phyloP scores from a whole-genome alignment of 108 stramenopile species.

The Epipyxis sp. region DNA sequence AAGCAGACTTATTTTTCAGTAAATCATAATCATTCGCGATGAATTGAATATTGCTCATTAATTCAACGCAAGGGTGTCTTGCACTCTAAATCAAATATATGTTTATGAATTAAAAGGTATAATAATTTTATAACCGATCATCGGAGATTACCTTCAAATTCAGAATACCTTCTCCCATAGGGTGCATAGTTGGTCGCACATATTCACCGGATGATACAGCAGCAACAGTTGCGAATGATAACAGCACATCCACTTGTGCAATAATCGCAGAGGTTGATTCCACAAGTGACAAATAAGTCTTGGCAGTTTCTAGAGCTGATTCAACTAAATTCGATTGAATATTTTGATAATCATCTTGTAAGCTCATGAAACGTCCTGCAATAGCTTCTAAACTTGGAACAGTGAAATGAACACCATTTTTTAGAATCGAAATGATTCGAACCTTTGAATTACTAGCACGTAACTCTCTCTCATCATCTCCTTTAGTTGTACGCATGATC shows the following conservation, averaged over 20 bases:
- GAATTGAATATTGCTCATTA: slow-evolving; percentile 75
- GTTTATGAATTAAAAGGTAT: too few relatives aligned
- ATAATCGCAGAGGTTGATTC: slow-evolving; percentile 59
- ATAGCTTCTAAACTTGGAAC: slow-evolving; percentile 63
- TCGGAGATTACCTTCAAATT: too few relatives aligned
- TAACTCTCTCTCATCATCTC: slow-evolving; percentile 38
- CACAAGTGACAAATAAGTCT: slow-evolving; percentile 75
- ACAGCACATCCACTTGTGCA: slow-evolving; percentile 75
- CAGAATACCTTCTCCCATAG: slow-evolving; percentile 49
- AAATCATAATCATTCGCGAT: slow-evolving; percentile 85
- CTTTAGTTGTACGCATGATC: neutral
- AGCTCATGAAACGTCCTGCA: slow-evolving; percentile 60
- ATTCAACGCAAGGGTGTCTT: slow-evolving; percentile 94
- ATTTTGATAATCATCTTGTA: slow-evolving; percentile 67
- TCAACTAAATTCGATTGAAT: slow-evolving; percentile 67
- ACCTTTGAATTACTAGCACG: slow-evolving; percentile 45
- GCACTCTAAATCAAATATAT: too few relatives aligned
- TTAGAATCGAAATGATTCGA: slow-evolving; percentile 68
- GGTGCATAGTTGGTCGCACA: slow-evolving; percentile 64
- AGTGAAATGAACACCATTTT: slow-evolving; percentile 93
- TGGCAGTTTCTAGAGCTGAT: slow-evolving; percentile 72
- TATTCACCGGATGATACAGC: slow-evolving; percentile 70
- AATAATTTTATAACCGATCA: too few relatives aligned
- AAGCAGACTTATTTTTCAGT: slow-evolving; percentile 63
- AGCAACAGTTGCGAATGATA: slow-evolving; percentile 75